Conservation (phyloP, 306 rosid species). For the Ormosia emarginata region DNA sequence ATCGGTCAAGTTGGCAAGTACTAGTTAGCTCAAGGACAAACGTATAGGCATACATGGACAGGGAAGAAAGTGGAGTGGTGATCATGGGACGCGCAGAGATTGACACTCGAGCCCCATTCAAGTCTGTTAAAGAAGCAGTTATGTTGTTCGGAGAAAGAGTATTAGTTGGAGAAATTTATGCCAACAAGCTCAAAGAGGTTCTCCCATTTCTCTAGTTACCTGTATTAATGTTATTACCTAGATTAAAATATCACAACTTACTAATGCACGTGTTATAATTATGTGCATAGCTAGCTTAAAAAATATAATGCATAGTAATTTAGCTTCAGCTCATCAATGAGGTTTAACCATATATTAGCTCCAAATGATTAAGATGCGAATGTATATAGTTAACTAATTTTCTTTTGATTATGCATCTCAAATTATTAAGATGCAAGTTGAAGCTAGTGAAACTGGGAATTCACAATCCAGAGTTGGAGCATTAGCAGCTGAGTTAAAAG, state of each 20-base stretch:
- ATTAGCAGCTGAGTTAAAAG: constrained; percentile 57
- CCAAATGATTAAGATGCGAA: not conserved
- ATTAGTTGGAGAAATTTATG: constrained; percentile 79
- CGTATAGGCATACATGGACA: constrained; percentile 28
- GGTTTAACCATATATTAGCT: not conserved
- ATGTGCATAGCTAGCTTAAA: not conserved
- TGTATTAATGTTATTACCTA: not conserved
- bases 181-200: constrained; percentile 72
- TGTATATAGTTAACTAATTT: not conserved
- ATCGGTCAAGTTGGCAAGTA: not conserved
- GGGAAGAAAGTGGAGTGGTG: constrained; percentile 25
- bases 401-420: not conserved
- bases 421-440: constrained; percentile 46
- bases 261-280: not conserved
- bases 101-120: constrained; percentile 80
- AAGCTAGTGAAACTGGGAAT: constrained; percentile 33
- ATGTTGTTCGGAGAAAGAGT: constrained; percentile 80
- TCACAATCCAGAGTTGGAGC: constrained; percentile 37
- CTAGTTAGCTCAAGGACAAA: constrained; percentile 2
- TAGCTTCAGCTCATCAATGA: not conserved
- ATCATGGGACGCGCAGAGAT: constrained; percentile 70
- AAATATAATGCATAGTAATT: not conserved
- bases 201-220: not conserved
- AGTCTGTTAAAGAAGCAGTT: constrained; percentile 85
- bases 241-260: not conserved